Percentiles rank a stretch among this genome's conserved stretches.
Conservation (phyloP, 2,329 filamentous ascomycete species). For the Cylindrodendrum hubeiense region DNA sequence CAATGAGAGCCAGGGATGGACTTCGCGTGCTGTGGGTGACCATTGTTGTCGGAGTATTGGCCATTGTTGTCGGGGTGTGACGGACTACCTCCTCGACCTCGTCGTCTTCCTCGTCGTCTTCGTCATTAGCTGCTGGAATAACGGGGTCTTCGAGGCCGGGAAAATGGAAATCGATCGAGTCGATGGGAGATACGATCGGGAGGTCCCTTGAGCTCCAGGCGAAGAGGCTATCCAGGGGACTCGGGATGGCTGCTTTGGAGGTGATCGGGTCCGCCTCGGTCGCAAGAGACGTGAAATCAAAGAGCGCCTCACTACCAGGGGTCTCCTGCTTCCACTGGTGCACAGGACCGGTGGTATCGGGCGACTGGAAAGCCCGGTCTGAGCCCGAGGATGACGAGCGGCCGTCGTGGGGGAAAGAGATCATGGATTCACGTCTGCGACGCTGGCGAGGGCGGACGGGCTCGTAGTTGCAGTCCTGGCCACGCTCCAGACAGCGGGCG, state of each 20-base stretch:
- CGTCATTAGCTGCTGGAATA: conserved; percentile 25
- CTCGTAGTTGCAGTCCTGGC: conserved; percentile 63
- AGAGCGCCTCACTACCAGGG: conserved; percentile 1
- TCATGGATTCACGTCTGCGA: conserved; percentile 45
- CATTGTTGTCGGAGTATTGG: conserved; percentile 28
- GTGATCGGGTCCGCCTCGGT: conserved; percentile 14
- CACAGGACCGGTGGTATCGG: conserved; percentile 10
- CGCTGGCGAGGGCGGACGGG: conserved; percentile 55
- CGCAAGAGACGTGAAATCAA: not conserved
- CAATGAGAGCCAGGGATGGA: conserved; percentile 44
- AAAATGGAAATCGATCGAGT: conserved; percentile 49
- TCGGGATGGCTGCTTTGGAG: conserved; percentile 19
- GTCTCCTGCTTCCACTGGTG: conserved; percentile 25
- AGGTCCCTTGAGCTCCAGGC: conserved; percentile 40
- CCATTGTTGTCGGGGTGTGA: conserved; percentile 30
- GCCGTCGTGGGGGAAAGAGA: conserved; percentile 24
- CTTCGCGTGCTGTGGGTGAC: conserved; percentile 31
- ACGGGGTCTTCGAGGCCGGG: conserved; percentile 38
- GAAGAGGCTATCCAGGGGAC: conserved; percentile 21
- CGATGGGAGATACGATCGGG: conserved; percentile 47
- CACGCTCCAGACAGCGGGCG: conserved; percentile 61
- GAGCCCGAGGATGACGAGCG: conserved; percentile 28
- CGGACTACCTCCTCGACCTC: conserved; percentile 48
- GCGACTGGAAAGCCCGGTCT: conserved; percentile 20
- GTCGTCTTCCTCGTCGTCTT: conserved; percentile 38